Conservation (phyloP, 2,329 filamentous ascomycete species). For the Zelopaecilomyces penicillatus region DNA sequence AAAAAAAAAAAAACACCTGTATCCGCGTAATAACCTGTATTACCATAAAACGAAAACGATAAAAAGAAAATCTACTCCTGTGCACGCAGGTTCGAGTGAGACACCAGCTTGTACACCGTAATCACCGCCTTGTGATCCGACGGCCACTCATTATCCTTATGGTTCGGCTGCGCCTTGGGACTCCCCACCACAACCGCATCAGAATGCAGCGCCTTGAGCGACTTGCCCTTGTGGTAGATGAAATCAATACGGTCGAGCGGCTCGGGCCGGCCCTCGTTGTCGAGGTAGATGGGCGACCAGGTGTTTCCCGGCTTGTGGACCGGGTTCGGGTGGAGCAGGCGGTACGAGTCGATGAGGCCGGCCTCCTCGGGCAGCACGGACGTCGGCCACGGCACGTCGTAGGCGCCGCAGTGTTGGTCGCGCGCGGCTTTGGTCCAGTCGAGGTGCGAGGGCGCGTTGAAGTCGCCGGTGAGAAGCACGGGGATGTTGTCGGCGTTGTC, state of each 20-base stretch:
- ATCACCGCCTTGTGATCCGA: conserved; percentile 30
- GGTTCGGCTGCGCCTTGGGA: conserved; percentile 24
- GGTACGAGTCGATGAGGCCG: conserved; percentile 33
- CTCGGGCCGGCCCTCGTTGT: conserved; percentile 25
- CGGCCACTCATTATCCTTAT: conserved; percentile 32
- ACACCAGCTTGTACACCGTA: conserved; percentile 16
- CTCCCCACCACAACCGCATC: conserved; percentile 23
- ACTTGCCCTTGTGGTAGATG: conserved; percentile 28
- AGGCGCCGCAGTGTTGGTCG: conserved; percentile 28
- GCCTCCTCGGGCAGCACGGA: conserved; percentile 25
- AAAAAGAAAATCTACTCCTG: background rate
- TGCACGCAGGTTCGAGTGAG: no score
- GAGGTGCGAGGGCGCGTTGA: conserved; percentile 36
- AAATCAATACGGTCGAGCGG: conserved; percentile 36
- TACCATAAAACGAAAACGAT: background rate
- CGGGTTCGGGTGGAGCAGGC: conserved; percentile 28
- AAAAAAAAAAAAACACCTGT: background rate
- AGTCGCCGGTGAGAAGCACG: conserved; percentile 31
- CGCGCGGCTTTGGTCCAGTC: conserved; percentile 29
- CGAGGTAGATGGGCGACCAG: conserved; percentile 32
- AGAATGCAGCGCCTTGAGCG: conserved; percentile 23
- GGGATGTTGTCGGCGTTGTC: conserved; percentile 22
- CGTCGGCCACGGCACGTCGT: conserved; percentile 29
- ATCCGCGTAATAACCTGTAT: background rate
- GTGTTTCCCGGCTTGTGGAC: conserved; percentile 24